These are phyloP conservation scores for Guillardia theta DNA, from an alignment of 78 protist species.

Conservation along the genomic window DNA sequence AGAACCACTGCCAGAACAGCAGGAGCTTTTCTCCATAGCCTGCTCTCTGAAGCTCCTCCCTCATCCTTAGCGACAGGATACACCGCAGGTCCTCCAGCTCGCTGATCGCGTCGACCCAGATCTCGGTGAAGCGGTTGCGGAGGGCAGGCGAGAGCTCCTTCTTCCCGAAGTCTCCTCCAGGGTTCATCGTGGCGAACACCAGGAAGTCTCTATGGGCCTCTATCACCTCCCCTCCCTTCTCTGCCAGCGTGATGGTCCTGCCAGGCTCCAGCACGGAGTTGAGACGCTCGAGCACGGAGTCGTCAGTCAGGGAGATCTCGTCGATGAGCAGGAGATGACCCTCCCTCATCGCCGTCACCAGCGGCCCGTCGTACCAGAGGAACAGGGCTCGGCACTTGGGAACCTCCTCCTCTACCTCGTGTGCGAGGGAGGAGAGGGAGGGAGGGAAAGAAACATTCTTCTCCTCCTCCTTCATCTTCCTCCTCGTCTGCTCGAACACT, in stretches of 20 bases:
- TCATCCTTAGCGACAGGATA: slow-evolving; percentile 61
- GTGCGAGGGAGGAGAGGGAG: too few relatives aligned
- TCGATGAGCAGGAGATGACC: slow-evolving; percentile 93
- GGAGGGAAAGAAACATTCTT: not conserved
- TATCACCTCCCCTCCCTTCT: slow-evolving; percentile 59
- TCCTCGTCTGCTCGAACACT: not conserved
- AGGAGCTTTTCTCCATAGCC: not conserved
- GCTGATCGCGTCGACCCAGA: slow-evolving; percentile 88
- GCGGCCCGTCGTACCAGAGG: slow-evolving; percentile 98
- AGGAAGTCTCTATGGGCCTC: slow-evolving; percentile 72
- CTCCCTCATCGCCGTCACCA: slow-evolving; percentile 73
- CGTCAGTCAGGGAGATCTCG: slow-evolving; percentile 93
- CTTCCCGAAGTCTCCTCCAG: slow-evolving; percentile 99
- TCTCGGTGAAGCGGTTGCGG: slow-evolving; percentile 93
- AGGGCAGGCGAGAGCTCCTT: slow-evolving; percentile 99
- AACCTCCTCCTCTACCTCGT: not conserved
- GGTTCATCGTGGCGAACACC: slow-evolving; percentile 98
- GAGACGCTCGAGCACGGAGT: slow-evolving; percentile 98
- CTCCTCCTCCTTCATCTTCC: not conserved
- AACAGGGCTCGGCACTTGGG: slow-evolving; percentile 73
- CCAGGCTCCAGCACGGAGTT: slow-evolving; percentile 97
- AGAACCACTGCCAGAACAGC: not conserved
- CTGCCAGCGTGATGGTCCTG: slow-evolving; percentile 10
- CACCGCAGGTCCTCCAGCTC: slow-evolving; percentile 60
- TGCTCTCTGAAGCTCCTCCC: not conserved